Conservation (phyloP, 306 rosid species). For the Cercis canadensis region DNA sequence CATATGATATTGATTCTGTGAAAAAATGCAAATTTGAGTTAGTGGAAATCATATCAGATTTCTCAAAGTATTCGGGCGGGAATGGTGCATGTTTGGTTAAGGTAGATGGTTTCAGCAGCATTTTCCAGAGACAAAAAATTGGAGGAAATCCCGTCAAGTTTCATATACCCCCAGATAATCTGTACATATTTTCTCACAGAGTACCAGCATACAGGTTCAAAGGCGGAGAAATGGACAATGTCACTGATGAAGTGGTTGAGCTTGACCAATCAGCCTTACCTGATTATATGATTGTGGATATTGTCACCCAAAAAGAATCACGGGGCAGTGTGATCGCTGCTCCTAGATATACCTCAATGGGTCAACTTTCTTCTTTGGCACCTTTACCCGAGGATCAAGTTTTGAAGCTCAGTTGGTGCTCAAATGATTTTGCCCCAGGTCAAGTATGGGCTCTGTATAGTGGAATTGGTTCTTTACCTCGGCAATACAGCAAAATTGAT, state of each 20-base stretch:
- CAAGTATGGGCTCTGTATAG: constrained; percentile 24
- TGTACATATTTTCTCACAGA: constrained; percentile 34
- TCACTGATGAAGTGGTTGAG: constrained; percentile 29
- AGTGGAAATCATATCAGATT: constrained; percentile 31
- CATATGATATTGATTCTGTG: neutral
- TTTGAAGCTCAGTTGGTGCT: too few species aligned
- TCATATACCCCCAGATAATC: constrained; percentile 7
- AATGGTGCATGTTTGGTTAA: constrained; percentile 22
- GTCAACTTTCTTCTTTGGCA: too few species aligned
- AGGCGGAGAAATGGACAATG: constrained; percentile 27
- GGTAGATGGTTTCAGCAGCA: constrained; percentile 27
- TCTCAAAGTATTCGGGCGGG: constrained; percentile 30
- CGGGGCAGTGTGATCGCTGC: too few species aligned
- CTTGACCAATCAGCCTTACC: constrained; percentile 24
- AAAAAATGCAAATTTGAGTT: constrained; percentile 16
- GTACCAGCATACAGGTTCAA: constrained; percentile 21
- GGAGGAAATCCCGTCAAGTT: constrained; percentile 17
- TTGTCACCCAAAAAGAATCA: neutral
- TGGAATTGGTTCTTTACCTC: constrained; percentile 25
- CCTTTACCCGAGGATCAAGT: too few species aligned
- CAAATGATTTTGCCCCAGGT: constrained; percentile 14
- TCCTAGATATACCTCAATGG: too few species aligned
- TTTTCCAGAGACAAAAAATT: constrained; percentile 25
- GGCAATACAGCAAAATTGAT: constrained; percentile 8
- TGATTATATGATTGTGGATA: neutral